Base-by-base conservation (phyloP, 768 basidiomycete species). In the Pholiota molesta region DNA sequence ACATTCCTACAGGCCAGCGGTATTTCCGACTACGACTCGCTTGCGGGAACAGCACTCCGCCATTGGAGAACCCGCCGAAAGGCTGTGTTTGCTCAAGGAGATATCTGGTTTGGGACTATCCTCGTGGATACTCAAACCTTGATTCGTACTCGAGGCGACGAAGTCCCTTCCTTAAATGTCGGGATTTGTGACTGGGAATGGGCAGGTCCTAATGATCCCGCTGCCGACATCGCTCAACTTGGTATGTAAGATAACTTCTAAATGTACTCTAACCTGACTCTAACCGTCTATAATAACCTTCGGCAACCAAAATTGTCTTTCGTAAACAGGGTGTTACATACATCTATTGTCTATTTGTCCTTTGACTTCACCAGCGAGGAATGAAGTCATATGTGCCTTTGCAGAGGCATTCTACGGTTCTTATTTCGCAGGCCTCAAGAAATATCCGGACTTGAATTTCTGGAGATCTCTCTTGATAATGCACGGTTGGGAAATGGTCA, bases 121-220 rank as follows among this genome's bases (percentile, higher is more conserved):
- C 37, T 58, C 5, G 54, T 66, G 23, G 59, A 62, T 11, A 47
- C 55, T 33, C 21, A 21, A 47, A 26, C 40, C n/a, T 33, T 56
- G 37, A 5, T 19, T 33, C 6, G 33, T 13, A 23, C 52, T 33
- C 28, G 28, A 51, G 21, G 33, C n/a, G 26, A 51, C 16, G 42
- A 52, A 2, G n/a, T 16, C 16, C 5, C n/a, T 29, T 8, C 23
- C 19, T 1, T 49, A 17, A 37, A 42, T 44, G 54, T 65, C 39
- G 64, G 57, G 14, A 66, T 65, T 37, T 61, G 62, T 28, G 55
- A 61, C 28, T 62, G 61, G 62, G 62, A 62, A 49, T 62, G 62
- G 55, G 62, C 65, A 55, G 65, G 65, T 9, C 65, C 65, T n/a
- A 63, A 63, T 45, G 62, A 59, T 26, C 57, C 59, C 52, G 62